Evolutionary conservation across 805 yeast genomes (phyloP), one percentile per base, ranked within the genome.

Genomic region (Spathaspora arborariae): DNA sequence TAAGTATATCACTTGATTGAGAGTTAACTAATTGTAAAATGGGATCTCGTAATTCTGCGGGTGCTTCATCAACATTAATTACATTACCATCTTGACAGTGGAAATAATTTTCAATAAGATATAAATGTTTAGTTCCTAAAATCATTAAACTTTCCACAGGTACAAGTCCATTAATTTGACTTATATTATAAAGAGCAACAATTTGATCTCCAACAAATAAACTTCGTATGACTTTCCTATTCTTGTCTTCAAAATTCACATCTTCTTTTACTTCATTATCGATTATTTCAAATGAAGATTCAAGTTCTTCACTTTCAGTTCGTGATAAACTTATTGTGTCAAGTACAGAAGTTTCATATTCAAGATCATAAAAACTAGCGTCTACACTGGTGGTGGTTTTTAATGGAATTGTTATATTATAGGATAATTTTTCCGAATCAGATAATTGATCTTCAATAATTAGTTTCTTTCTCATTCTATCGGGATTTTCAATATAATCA

Each of bases 101-200:
- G 51, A 83, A 85, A 59, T 83, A 89, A 55, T 81, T 80, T 48
- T 81, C 87, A 46, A 85, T 79, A 54, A 88, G 65, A 56, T 88
- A 90, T 7, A 87, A 54, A 56, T 84, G 82, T 4, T 72, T 68
- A 2, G 73, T 65, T 0, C 96, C 96, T 34, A 84, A 60, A 21
- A 89, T 85, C 61, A 89, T 65, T 34, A 89, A 72, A 13, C 92
- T 87, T 57, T 88, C 96, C 15, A 76, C 69, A 2, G 90, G 81
- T 24, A 82, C 87, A n/a, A 89, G 65, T 0, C 96, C 96, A 47
- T 84, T 67, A 18, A 90, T 79, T 42, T 82, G 80, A 45, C 91
- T 80, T 1, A 86, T 81, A 59, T 89, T 89, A 83, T 88, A 83
- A 15, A 89, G 65, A 11, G 79, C 79, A n/a, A 70, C 75, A 20